Conservation (phyloP, 1,139 yeast species). For the Wickerhamomyces sp. region DNA sequence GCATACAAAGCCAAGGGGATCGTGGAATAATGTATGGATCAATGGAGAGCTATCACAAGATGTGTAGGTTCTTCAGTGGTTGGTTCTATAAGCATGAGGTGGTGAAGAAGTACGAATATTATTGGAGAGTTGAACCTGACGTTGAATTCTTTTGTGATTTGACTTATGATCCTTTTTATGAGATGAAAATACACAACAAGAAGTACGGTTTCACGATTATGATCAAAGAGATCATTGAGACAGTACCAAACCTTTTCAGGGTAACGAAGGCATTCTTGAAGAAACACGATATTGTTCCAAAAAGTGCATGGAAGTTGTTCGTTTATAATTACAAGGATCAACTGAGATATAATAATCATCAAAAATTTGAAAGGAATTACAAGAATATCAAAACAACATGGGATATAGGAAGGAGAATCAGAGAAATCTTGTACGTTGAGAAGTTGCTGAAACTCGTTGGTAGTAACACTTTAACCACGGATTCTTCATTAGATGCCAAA, state of each 20-base stretch:
- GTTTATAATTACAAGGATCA: conserved; percentile 28
- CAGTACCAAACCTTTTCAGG: conserved; percentile 76
- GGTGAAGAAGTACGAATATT: conserved; percentile 70
- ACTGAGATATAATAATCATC: conserved; percentile 25
- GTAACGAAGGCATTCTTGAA: conserved; percentile 61
- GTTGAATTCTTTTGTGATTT: conserved; percentile 86
- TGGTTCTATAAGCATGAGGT: conserved; percentile 70
- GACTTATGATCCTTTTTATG: conserved; percentile 84
- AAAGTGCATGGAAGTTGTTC: conserved; percentile 56
- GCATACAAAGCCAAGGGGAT: conserved; percentile 70
- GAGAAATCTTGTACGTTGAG: conserved; percentile 17
- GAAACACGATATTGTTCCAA: conserved; percentile 39
- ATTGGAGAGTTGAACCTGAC: conserved; percentile 93
- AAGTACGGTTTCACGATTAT: conserved; percentile 80
- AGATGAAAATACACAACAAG: conserved; percentile 66
- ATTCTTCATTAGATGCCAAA: conserved; percentile 8
- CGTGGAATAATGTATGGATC: conserved; percentile 77
- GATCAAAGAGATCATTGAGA: conserved; percentile 67
- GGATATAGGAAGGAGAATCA: conserved; percentile 12
- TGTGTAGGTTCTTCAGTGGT: conserved; percentile 76
- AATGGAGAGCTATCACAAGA: conserved; percentile 63
- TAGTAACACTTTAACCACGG: conserved; percentile 16
- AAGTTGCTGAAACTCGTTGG: conserved; percentile 9
- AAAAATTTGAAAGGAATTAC: conserved; percentile 22
- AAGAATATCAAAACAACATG: conserved; percentile 20